phyloP scores from a whole-genome alignment of 1,139 yeast genomes.

The Arxiozyma telluris region DNA sequence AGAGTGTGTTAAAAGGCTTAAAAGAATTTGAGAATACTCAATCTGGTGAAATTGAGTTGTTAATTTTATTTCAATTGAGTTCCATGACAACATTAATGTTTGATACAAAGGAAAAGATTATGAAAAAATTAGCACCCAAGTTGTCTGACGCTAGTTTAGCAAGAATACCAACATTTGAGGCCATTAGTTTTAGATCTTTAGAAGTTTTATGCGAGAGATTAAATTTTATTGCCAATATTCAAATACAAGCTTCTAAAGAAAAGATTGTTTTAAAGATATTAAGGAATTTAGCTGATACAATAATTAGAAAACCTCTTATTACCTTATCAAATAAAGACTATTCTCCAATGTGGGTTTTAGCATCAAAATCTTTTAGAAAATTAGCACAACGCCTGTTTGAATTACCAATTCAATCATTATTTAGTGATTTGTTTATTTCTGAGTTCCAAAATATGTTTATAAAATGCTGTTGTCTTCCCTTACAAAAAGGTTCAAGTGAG shows the following conservation, averaged over 20 bases:
- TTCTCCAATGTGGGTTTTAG: constrained; percentile 28
- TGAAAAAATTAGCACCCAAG: constrained; percentile 30
- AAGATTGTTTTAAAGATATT: constrained; percentile 38
- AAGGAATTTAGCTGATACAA: constrained; percentile 36
- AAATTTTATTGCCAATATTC: constrained; percentile 28
- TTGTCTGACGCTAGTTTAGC: constrained; percentile 24
- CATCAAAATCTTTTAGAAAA: constrained; percentile 34
- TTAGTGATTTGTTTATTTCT: constrained; percentile 5
- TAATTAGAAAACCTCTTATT: constrained; percentile 36
- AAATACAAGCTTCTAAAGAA: constrained; percentile 35
- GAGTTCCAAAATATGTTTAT: constrained; percentile 19
- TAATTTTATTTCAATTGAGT: constrained; percentile 45
- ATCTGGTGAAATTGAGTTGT: constrained; percentile 35
- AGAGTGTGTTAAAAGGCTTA: constrained; percentile 41
- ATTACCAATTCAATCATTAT: constrained; percentile 33
- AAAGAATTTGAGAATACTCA: constrained; percentile 30
- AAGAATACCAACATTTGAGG: constrained; percentile 59
- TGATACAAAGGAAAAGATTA: constrained; percentile 47
- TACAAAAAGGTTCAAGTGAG: constrained; percentile 17
- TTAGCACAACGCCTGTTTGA: constrained; percentile 38
- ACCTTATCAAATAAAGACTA: constrained; percentile 21
- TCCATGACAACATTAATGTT: constrained; percentile 49
- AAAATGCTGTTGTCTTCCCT: constrained; percentile 15
- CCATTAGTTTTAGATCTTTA: constrained; percentile 48
- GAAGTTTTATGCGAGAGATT: constrained; percentile 36